These are phyloP conservation scores for Fusarium sp. DNA, from an alignment of 2,329 filamentous ascomycete species.

Conservation along the genomic window DNA sequence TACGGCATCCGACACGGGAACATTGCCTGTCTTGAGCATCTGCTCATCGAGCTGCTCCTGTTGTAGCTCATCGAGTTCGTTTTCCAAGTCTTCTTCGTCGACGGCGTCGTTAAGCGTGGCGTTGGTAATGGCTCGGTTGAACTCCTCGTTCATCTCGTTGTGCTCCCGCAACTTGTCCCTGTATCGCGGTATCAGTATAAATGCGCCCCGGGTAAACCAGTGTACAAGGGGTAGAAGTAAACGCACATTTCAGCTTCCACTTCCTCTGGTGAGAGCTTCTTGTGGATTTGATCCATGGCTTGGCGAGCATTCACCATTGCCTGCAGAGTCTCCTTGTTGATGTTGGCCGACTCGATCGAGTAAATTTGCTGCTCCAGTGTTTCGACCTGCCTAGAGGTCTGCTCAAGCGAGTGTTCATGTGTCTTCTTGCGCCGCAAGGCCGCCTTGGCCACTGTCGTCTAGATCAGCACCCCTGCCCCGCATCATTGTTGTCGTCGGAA, in stretches of 20 bases:
- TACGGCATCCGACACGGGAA: conserved; percentile 83
- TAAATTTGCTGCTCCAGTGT: conserved; percentile 96
- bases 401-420: conserved; percentile 90
- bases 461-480: conserved; percentile 41
- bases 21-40: conserved; percentile 88
- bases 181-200: conserved; percentile 48
- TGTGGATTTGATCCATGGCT: conserved; percentile 94
- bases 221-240: neutral
- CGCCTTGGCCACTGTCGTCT: conserved; percentile 79
- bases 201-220: neutral
- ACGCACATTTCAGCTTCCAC: conserved; percentile 94
- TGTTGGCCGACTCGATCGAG: conserved; percentile 96
- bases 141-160: conserved; percentile 92
- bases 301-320: conserved; percentile 92
- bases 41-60: conserved; percentile 93
- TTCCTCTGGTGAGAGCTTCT: conserved; percentile 89
- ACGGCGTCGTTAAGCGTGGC: conserved; percentile 70
- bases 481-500: conserved; percentile 8
- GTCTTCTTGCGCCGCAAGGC: conserved; percentile 94
- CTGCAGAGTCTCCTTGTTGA: conserved; percentile 94
- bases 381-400: conserved; percentile 88
- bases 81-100: conserved; percentile 88
- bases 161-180: conserved; percentile 94
- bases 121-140: conserved; percentile 84
- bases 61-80: conserved; percentile 85